These are phyloP conservation scores for Thermothelomyces thermophilus DNA, from an alignment of 2,329 filamentous ascomycete genomes.

Conservation along the genomic window DNA sequence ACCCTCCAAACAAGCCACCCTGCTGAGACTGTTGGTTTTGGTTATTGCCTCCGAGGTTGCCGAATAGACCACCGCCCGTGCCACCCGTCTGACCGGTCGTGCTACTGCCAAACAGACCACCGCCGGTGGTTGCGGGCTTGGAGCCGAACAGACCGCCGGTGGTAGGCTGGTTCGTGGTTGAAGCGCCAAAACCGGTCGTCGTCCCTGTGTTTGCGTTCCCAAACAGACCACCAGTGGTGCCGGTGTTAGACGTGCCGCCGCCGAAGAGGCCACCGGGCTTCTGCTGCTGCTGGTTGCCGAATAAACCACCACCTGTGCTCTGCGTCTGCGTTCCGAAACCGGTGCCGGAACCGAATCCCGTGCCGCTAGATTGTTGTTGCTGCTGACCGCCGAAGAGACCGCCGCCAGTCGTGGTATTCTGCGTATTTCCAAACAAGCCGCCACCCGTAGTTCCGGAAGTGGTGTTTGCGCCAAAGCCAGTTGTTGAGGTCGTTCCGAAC, in stretches of 20 bases:
- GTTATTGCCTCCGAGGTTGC: constrained; percentile 36
- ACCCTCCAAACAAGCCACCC: constrained; percentile 42
- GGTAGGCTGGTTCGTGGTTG: constrained; percentile 20
- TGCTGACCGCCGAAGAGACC: constrained; percentile 28
- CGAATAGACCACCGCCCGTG: constrained; percentile 31
- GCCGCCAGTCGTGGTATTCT: constrained; percentile 20
- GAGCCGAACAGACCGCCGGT: constrained; percentile 45
- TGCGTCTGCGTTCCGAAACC: constrained; percentile 25
- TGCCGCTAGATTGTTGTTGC: constrained; percentile 20
- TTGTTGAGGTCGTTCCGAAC: constrained; percentile 13
- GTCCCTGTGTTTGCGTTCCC: constrained; percentile 27
- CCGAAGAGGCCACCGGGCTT: constrained; percentile 26
- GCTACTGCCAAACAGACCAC: constrained; percentile 44
- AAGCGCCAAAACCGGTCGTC: constrained; percentile 25
- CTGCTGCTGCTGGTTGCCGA: constrained; percentile 27
- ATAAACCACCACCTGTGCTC: constrained; percentile 21
- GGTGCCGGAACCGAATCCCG: constrained; percentile 25
- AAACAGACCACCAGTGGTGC: constrained; percentile 26
- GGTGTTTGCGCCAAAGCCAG: constrained; percentile 20
- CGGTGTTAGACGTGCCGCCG: constrained; percentile 21
- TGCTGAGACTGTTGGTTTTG: constrained; percentile 20
- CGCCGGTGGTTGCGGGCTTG: constrained; percentile 36
- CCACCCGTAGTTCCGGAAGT: constrained; percentile 25
- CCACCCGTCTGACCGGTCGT: constrained; percentile 32
- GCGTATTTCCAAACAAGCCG: constrained; percentile 33